Evolutionary conservation across 345 rosid species (phyloP).

Genomic region (Gossypium turneri): DNA sequence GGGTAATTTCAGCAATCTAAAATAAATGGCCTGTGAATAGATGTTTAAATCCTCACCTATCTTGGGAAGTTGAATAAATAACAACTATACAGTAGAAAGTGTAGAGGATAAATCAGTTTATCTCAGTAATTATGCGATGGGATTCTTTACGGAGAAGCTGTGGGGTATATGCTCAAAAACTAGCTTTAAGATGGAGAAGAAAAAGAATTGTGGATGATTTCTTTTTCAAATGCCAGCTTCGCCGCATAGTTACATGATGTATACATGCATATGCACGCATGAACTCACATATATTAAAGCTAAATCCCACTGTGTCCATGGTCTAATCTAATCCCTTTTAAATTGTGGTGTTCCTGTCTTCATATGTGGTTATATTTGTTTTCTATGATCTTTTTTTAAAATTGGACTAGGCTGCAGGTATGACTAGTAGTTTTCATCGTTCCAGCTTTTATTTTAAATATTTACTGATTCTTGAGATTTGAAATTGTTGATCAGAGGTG

Average conservation of each 20-base stretch:
- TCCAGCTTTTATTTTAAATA: background rate
- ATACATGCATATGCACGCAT: background rate
- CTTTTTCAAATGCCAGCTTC: background rate
- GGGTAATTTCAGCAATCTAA: background rate
- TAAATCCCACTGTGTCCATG: background rate
- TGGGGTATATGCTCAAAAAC: too few relatives aligned
- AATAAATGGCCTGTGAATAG: background rate
- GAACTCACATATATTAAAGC: background rate
- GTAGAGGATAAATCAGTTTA: too few relatives aligned
- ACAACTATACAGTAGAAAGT: too few relatives aligned
- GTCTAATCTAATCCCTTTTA: background rate
- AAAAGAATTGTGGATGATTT: too few relatives aligned
- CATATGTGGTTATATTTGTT: background rate
- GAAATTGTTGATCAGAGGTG: slow-evolving; percentile 46
- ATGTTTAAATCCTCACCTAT: too few relatives aligned
- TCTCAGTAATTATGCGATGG: too few relatives aligned
- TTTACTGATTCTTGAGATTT: too few relatives aligned
- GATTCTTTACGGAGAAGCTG: too few relatives aligned
- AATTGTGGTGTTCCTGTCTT: background rate
- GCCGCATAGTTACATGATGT: too few relatives aligned
- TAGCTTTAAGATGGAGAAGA: too few relatives aligned
- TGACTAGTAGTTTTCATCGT: background rate
- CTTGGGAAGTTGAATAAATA: too few relatives aligned
- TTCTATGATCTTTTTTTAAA: background rate
- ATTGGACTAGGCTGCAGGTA: background rate